Percentiles rank a stretch among this genome's conserved stretches.
Conservation (phyloP, 371 early-diverging fungal genomes). For the Batkoa obscura region DNA sequence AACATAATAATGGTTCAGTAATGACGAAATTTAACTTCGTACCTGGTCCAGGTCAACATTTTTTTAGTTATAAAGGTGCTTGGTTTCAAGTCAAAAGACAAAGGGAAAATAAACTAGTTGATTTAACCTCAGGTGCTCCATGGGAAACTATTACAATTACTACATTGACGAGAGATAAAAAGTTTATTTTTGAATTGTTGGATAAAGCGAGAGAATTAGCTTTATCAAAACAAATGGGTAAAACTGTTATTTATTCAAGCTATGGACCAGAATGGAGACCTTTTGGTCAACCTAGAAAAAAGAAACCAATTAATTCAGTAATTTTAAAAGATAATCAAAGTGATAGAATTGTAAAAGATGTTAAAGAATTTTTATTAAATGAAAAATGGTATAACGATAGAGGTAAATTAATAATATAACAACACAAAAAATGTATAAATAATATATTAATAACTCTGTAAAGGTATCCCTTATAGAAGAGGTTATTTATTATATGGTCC, state of each 20-base stretch:
- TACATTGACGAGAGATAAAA: constrained; percentile 60
- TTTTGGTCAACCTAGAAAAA: constrained; percentile 81
- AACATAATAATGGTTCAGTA: constrained; percentile 81
- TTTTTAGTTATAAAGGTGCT: constrained; percentile 52
- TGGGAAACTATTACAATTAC: constrained; percentile 91
- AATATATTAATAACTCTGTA: not conserved
- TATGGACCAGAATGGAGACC: constrained; percentile 95
- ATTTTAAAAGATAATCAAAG: constrained; percentile 62
- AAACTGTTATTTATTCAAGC: constrained; percentile 85
- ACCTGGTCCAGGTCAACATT: constrained; percentile 88
- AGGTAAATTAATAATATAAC: constrained; percentile 21
- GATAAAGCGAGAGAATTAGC: constrained; percentile 71
- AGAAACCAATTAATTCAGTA: constrained; percentile 66
- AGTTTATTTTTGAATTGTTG: constrained; percentile 51
- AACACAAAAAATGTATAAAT: not conserved
- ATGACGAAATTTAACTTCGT: constrained; percentile 67
- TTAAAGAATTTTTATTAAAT: constrained; percentile 63
- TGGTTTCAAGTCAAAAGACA: constrained; percentile 80
- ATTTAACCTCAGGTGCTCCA: constrained; percentile 76
- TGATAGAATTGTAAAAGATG: constrained; percentile 61
- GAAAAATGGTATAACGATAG: constrained; percentile 89
- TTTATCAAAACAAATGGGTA: constrained; percentile 71
- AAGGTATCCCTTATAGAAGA: constrained; percentile 87
- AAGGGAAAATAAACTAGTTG: constrained; percentile 70
- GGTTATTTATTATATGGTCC: constrained; percentile 97